A percentile compares a stretch with the other conserved stretches of the same genome.
Conservation (phyloP, 805 yeast genomes). For the Teunomyces cretensis region DNA sequence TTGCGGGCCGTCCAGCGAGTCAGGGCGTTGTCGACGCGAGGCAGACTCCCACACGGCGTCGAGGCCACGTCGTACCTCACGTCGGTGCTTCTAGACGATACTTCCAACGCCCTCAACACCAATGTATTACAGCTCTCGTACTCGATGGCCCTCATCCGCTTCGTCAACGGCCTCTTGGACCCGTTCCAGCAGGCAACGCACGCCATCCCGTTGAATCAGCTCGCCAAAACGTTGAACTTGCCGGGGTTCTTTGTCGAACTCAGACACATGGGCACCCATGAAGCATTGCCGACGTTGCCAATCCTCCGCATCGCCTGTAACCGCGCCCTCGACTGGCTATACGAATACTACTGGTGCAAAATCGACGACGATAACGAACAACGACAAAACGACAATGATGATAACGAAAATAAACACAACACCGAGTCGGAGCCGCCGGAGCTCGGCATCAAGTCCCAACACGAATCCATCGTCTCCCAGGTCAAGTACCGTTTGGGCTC, state of each 20-base stretch:
- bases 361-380: constrained; percentile 26
- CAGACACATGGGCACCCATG: constrained; percentile 91
- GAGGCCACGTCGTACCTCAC: constrained; percentile 63
- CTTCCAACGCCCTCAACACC: constrained; percentile 21
- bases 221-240: constrained; percentile 67
- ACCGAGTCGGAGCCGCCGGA: constrained; percentile 6
- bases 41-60: constrained; percentile 68
- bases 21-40: constrained; percentile 55
- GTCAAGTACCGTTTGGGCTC: constrained; percentile 6
- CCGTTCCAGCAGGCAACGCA: constrained; percentile 76
- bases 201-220: constrained; percentile 74
- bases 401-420: constrained; percentile 2
- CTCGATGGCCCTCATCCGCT: constrained; percentile 73
- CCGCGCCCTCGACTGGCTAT: constrained; percentile 74
- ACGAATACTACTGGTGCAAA: constrained; percentile 66
- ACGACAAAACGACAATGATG: constrained; percentile 12
- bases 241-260: constrained; percentile 86
- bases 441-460: background rate
- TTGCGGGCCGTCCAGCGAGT: constrained; percentile 51
- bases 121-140: constrained; percentile 52
- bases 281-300: constrained; percentile 67
- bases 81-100: constrained; percentile 38
- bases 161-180: constrained; percentile 90
- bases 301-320: constrained; percentile 60
- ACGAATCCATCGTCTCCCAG: background rate